Percentiles rank a stretch among this genome's conserved stretches.
Conservation (phyloP, 2,329 filamentous ascomycete genomes). For the Uncinocarpus reesii region DNA sequence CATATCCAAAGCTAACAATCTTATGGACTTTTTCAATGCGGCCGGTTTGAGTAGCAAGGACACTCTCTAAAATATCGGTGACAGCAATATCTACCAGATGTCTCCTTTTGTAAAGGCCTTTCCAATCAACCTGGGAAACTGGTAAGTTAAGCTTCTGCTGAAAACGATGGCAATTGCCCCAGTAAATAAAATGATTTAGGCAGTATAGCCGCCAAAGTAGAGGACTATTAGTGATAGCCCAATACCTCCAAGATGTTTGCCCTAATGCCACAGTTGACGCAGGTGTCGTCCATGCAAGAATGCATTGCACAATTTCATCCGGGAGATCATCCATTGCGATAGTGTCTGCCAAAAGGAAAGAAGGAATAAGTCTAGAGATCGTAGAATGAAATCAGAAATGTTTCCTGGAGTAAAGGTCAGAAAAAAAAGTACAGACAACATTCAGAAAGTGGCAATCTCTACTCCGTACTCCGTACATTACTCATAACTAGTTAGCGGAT, state of each 20-base stretch:
- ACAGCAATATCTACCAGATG: slow-evolving; percentile 45
- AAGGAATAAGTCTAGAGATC: not conserved
- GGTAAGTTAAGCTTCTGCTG: slow-evolving; percentile 44
- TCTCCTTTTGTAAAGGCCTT: slow-evolving; percentile 52
- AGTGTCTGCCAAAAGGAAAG: not conserved
- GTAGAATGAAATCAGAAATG: too few relatives aligned
- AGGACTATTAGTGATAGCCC: slow-evolving; percentile 57
- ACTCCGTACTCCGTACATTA: too few relatives aligned
- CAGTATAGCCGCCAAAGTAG: slow-evolving; percentile 76
- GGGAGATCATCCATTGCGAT: slow-evolving; percentile 43
- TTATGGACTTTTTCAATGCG: slow-evolving; percentile 59
- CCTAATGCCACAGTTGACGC: slow-evolving; percentile 44
- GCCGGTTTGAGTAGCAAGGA: slow-evolving; percentile 60
- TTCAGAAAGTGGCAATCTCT: too few relatives aligned
- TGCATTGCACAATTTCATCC: slow-evolving; percentile 73
- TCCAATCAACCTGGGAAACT: slow-evolving; percentile 61
- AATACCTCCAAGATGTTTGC: slow-evolving; percentile 53
- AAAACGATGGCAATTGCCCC: slow-evolving; percentile 59
- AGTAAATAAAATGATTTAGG: slow-evolving; percentile 57
- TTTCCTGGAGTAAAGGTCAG: too few relatives aligned
- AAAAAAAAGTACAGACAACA: too few relatives aligned
- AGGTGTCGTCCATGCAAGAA: slow-evolving; percentile 55
- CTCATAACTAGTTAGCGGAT: too few relatives aligned
- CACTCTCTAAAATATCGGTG: slow-evolving; percentile 50
- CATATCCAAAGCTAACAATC: slow-evolving; percentile 66